Evolutionary conservation across 1,284 basidiomycete species (phyloP).

Genomic region (Cryptococcus depauperatus): DNA sequence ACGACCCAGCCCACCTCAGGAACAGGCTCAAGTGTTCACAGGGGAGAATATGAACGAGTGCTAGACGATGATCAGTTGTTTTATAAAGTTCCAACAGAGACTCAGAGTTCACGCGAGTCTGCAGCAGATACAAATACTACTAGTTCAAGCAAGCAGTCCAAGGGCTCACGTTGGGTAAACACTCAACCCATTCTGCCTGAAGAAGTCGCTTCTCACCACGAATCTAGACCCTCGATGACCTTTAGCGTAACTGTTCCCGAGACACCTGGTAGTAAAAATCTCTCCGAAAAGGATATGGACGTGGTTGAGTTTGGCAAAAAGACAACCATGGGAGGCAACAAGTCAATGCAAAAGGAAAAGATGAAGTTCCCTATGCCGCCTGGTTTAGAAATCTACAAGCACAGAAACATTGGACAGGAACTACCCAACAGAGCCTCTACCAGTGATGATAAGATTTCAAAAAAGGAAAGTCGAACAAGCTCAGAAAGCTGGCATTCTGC

Average conservation of each 20-base stretch:
- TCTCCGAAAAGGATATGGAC: slow-evolving; percentile 3
- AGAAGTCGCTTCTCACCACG: not conserved
- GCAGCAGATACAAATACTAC: not conserved
- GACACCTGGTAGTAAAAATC: slow-evolving; percentile 5
- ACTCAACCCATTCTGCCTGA: not conserved
- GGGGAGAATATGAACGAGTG: slow-evolving; percentile 13
- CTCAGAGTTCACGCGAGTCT: slow-evolving; percentile 3
- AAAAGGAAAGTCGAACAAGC: no score
- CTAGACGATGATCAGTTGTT: slow-evolving; percentile 13
- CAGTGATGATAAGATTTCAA: not conserved
- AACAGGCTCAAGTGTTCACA: not conserved
- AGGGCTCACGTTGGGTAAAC: not conserved
- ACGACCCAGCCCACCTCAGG: no score
- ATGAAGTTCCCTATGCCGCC: slow-evolving; percentile 13
- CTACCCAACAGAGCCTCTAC: slow-evolving; percentile 8
- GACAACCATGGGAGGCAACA: not conserved
- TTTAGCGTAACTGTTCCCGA: slow-evolving; percentile 12
- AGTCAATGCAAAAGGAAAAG: not conserved
- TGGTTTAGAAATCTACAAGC: not conserved
- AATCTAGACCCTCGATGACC: not conserved
- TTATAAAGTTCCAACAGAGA: slow-evolving; percentile 3
- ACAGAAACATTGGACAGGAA: slow-evolving; percentile 2
- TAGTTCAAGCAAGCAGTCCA: not conserved
- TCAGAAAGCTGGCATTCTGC: no score
- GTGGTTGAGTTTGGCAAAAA: slow-evolving; percentile 2